Evolutionary conservation across 2,329 filamentous ascomycete species (phyloP).

Genomic region (Aspergillus versicolor): DNA sequence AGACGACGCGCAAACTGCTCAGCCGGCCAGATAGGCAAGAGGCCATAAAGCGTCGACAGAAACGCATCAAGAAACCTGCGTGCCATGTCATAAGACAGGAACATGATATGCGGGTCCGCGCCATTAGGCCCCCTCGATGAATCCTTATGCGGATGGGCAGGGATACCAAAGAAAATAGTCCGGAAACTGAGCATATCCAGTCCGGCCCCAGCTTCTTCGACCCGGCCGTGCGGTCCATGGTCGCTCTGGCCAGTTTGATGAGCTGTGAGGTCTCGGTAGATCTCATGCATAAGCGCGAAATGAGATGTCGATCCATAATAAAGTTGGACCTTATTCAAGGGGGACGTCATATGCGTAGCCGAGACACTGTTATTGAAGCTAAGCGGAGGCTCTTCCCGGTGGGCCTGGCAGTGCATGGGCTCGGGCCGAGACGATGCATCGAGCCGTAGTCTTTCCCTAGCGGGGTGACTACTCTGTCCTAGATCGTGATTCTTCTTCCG

Average conservation of each 20-base stretch:
- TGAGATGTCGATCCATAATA: conserved; percentile 51
- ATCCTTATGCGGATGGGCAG: conserved; percentile 34
- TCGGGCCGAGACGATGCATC: conserved; percentile 16
- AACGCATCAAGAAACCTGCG: conserved; percentile 41
- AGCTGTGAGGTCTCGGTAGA: conserved; percentile 35
- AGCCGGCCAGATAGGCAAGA: conserved; percentile 38
- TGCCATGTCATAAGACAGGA: conserved; percentile 42
- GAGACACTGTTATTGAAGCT: conserved; percentile 46
- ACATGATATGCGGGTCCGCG: conserved; percentile 30
- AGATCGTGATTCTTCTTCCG: conserved; percentile 25
- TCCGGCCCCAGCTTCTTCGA: conserved; percentile 39
- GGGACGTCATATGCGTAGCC: conserved; percentile 47
- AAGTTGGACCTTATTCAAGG: conserved; percentile 46
- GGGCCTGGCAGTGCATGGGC: conserved; percentile 12
- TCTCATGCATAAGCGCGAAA: conserved; percentile 44
- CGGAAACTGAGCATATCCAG: conserved; percentile 40
- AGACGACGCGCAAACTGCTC: conserved; percentile 37
- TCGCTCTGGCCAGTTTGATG: conserved; percentile 14
- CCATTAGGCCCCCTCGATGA: conserved; percentile 21
- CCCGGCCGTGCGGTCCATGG: conserved; percentile 28
- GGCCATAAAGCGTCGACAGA: conserved; percentile 42
- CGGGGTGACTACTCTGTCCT: conserved; percentile 9
- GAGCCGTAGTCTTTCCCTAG: not conserved
- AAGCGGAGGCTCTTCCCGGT: conserved; percentile 19
- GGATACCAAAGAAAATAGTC: conserved; percentile 42